phyloP scores from a whole-genome alignment of 257 asterid species.

The Solanum megistacrolobum region DNA sequence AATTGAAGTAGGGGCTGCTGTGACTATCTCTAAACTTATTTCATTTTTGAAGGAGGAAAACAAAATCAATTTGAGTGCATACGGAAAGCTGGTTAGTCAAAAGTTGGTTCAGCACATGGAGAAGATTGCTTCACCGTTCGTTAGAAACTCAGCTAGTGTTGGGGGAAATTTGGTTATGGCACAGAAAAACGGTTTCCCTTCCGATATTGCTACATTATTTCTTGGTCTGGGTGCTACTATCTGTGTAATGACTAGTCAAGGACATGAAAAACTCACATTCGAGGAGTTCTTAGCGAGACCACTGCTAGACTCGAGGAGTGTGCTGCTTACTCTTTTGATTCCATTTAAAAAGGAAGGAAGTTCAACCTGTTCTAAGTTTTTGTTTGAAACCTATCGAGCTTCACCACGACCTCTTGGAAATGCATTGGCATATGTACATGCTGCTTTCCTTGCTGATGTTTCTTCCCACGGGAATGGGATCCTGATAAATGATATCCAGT shows the following conservation, averaged over 20 bases:
- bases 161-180: conserved; percentile 78
- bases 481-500: conserved; percentile 18
- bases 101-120: conserved; percentile 60
- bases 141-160: conserved; percentile 57
- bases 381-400: conserved; percentile 56
- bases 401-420: conserved; percentile 65
- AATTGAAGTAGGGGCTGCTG: conserved; percentile 54
- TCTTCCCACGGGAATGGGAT: conserved; percentile 23
- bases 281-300: conserved; percentile 46
- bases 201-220: conserved; percentile 55
- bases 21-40: conserved; percentile 46
- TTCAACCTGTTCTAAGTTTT: conserved; percentile 16
- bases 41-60: conserved; percentile 22
- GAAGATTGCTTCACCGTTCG: conserved; percentile 41
- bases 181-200: conserved; percentile 55
- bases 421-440: conserved; percentile 63
- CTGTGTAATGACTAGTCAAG: conserved; percentile 20
- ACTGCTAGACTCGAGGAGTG: conserved; percentile 29
- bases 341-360: conserved; percentile 25
- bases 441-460: conserved; percentile 59
- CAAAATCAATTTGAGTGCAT: neutral
- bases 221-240: conserved; percentile 41
- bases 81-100: conserved; percentile 17
- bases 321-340: conserved; percentile 42
- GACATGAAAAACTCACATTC: conserved; percentile 25